Evolutionary conservation across 306 rosid species (phyloP).

Genomic region (Vachellia collinsii): DNA sequence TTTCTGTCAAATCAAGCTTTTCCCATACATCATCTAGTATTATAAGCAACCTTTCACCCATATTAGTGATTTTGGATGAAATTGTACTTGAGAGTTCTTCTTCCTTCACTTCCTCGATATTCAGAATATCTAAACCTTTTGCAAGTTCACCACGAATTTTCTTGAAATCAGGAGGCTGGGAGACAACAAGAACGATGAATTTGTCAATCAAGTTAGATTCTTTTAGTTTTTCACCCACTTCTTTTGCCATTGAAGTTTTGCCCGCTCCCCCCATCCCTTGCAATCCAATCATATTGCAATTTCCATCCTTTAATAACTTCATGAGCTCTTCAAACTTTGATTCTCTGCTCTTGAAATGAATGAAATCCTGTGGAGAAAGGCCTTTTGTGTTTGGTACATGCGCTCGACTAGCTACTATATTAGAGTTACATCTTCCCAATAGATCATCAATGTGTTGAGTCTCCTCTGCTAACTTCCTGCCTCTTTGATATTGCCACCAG

Average conservation of each 20-base stretch:
- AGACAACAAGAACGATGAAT: conserved; percentile 12
- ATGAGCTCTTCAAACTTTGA: not conserved
- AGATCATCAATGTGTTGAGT: not conserved
- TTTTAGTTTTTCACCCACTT: not conserved
- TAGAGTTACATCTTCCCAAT: not conserved
- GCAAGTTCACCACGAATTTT: conserved; percentile 33
- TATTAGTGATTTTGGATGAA: not conserved
- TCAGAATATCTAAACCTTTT: accelerated
- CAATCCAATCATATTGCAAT: not conserved
- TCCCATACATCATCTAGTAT: conserved; percentile 41
- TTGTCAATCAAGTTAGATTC: conserved; percentile 16
- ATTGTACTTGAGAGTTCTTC: not conserved
- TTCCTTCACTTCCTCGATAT: not conserved
- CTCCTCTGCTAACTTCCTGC: not conserved
- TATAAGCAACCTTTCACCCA: not conserved
- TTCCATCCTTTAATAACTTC: not conserved
- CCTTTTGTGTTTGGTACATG: not conserved
- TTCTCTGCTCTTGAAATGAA: not conserved
- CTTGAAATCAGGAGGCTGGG: not conserved
- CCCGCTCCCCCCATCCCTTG: not conserved
- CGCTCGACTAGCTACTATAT: no score
- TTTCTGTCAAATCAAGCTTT: not conserved
- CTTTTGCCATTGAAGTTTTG: not conserved
- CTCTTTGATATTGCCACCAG: not conserved
- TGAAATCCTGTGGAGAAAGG: not conserved